phyloP scores from a whole-genome alignment of 1,284 basidiomycete genomes.

The Waitea zeae region DNA sequence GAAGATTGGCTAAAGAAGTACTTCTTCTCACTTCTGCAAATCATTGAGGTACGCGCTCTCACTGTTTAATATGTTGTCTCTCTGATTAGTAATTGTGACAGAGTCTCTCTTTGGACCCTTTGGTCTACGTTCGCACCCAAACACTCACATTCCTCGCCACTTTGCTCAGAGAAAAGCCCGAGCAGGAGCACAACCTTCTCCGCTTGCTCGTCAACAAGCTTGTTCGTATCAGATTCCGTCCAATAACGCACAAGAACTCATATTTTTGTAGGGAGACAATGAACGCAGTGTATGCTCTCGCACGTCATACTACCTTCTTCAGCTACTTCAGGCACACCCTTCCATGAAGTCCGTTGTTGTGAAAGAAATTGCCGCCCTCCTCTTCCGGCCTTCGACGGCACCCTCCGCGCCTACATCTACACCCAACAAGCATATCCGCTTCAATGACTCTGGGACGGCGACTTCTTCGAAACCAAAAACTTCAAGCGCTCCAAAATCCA shows the following conservation, averaged over 20 bases:
- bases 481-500: slow-evolving; percentile 12
- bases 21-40: slow-evolving; percentile 85
- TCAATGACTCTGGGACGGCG: slow-evolving; percentile 40
- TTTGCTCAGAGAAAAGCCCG: slow-evolving; percentile 79
- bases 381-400: slow-evolving; percentile 43
- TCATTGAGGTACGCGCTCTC: slow-evolving; percentile 55
- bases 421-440: slow-evolving; percentile 19
- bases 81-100: slow-evolving; percentile 21
- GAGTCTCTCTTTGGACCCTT: slow-evolving; percentile 74
- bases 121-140: slow-evolving; percentile 71
- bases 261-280: slow-evolving; percentile 55
- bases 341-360: slow-evolving; percentile 88
- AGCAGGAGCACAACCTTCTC: slow-evolving; percentile 95
- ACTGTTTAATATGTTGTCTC: not conserved
- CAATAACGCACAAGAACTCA: not conserved
- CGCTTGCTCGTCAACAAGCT: slow-evolving; percentile 91
- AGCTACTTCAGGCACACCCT: slow-evolving; percentile 82
- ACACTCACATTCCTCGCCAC: slow-evolving; percentile 45
- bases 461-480: slow-evolving; percentile 18
- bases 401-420: slow-evolving; percentile 16
- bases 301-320: slow-evolving; percentile 79
- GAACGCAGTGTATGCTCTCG: slow-evolving; percentile 83
- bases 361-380: slow-evolving; percentile 70
- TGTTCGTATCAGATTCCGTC: slow-evolving; percentile 21
- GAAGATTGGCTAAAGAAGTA: slow-evolving; percentile 97